Conservation (phyloP, 257 asterid genomes). For the Solanum paucissectum region DNA sequence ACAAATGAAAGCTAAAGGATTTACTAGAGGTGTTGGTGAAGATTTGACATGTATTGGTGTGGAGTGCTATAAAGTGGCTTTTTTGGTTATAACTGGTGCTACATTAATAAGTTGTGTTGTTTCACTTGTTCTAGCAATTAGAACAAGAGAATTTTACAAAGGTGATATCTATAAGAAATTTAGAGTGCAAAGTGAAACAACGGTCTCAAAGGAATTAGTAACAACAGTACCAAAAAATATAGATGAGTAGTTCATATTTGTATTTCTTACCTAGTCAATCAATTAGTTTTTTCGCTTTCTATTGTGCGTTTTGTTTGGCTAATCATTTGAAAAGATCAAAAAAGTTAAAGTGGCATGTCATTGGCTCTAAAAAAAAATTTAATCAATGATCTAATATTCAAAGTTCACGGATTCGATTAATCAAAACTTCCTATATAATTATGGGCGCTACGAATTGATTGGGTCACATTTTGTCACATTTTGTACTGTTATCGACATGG, state of each 20-base stretch:
- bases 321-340: background rate
- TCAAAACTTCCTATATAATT: background rate
- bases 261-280: background rate
- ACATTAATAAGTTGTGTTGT: conserved; percentile 32
- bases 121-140: conserved; percentile 24
- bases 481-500: background rate
- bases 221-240: background rate
- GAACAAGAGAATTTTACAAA: conserved; percentile 42
- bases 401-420: background rate
- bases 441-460: background rate
- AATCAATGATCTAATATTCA: background rate
- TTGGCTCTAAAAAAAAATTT: too few species aligned
- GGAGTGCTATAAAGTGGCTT: conserved; percentile 35
- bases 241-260: background rate
- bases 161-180: conserved; percentile 56
- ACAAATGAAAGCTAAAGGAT: conserved; percentile 32
- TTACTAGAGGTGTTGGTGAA: conserved; percentile 13
- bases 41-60: conserved; percentile 43
- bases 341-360: too few species aligned
- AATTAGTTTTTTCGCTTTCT: background rate
- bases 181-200: conserved; percentile 15
- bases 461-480: background rate
- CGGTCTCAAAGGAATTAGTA: background rate
- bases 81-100: conserved; percentile 36
- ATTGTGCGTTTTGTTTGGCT: background rate